These are phyloP conservation scores for Candida silvatica DNA, from an alignment of 805 yeast species.

Conservation along the genomic window DNA sequence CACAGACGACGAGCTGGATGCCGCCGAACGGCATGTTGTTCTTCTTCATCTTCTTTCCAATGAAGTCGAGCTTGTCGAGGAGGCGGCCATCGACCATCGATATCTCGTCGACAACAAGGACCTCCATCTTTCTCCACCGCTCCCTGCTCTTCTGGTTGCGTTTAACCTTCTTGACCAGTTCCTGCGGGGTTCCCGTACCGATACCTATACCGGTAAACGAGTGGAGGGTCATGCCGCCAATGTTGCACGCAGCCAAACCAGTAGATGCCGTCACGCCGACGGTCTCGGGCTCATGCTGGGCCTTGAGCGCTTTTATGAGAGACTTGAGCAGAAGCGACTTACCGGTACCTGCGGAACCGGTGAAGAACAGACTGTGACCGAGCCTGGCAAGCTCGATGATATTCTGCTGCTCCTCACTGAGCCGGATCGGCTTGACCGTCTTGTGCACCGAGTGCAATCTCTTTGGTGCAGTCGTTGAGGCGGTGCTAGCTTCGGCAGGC, in stretches of 20 bases:
- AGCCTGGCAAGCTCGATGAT: conserved; percentile 53
- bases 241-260: conserved; percentile 75
- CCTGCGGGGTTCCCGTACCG: conserved; percentile 44
- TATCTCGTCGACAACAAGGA: conserved; percentile 67
- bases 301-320: conserved; percentile 44
- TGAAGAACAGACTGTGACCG: conserved; percentile 74
- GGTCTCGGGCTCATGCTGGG: conserved; percentile 34
- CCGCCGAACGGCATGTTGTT: conserved; percentile 63
- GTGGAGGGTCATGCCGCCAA: conserved; percentile 73
- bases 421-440: conserved; percentile 19
- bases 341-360: conserved; percentile 99
- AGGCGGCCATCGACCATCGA: conserved; percentile 72
- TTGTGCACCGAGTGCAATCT: conserved; percentile 2
- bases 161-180: conserved; percentile 42
- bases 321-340: conserved; percentile 77
- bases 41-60: conserved; percentile 45
- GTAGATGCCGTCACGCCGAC: conserved; percentile 82
- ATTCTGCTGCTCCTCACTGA: conserved; percentile 55
- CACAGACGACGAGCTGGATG: conserved; percentile 65
- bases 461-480: conserved; percentile 1
- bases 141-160: conserved; percentile 38
- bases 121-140: conserved; percentile 50
- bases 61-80: conserved; percentile 51
- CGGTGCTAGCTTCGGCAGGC: not conserved
- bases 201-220: conserved; percentile 74